Conservation (phyloP, 805 yeast genomes). For the Kuraishia molischiana region DNA sequence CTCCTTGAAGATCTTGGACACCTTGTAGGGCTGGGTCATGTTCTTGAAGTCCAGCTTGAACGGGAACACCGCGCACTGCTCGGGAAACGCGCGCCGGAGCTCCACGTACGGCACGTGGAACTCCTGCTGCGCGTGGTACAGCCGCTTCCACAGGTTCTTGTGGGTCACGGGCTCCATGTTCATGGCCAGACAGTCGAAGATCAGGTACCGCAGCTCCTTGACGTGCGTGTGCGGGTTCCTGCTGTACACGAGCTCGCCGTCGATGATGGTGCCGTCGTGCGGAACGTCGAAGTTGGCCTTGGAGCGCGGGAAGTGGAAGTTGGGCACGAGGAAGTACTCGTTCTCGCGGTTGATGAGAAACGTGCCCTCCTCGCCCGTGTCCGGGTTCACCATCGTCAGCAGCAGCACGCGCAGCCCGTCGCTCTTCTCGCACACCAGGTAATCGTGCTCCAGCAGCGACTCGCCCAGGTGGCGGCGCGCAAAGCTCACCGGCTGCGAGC, state of each 20-base stretch:
- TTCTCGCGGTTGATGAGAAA: conserved; percentile 84
- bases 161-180: conserved; percentile 65
- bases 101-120: conserved; percentile 77
- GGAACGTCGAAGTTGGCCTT: conserved; percentile 39
- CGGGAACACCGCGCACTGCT: conserved; percentile 67
- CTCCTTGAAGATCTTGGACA: conserved; percentile 64
- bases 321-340: conserved; percentile 73
- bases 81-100: conserved; percentile 60
- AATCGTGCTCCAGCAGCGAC: conserved; percentile 60
- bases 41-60: conserved; percentile 80
- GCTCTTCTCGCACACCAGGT: conserved; percentile 90
- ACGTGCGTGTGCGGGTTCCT: conserved; percentile 40
- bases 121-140: conserved; percentile 77
- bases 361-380: conserved; percentile 76
- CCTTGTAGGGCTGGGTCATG: conserved; percentile 77
- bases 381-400: conserved; percentile 48
- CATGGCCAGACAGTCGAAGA: conserved; percentile 85
- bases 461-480: conserved; percentile 60
- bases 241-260: conserved; percentile 87
- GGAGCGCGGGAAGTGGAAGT: conserved; percentile 70
- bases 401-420: conserved; percentile 87
- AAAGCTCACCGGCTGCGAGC: conserved; percentile 94
- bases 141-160: conserved; percentile 67
- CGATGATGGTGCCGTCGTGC: conserved; percentile 84
- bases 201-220: conserved; percentile 67